Evolutionary conservation across 345 rosid genomes (phyloP), one percentile per base, ranked within the genome.

Genomic region (Syzygium grande): DNA sequence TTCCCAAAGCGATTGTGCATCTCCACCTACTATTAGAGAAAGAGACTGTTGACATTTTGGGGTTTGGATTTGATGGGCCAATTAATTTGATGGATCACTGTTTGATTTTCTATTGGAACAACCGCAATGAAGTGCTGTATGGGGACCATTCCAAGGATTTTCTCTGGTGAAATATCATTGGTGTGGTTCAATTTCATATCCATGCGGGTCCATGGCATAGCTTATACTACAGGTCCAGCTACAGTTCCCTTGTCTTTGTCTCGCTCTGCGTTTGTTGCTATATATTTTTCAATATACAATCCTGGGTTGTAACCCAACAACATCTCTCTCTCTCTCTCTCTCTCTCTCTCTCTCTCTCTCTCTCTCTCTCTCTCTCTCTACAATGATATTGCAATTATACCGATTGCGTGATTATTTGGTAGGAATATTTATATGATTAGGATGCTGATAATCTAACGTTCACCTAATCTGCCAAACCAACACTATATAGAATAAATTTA

Each of bases 391-490:
- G 86, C 86, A 51, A 84, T 51, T 73, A 73, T 38, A 73, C 80
- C 38, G 80, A 73, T 34, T 73, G 19, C 80, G 80, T 73, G 46
- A 73, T 41, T 73, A 73, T 73, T 73, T 73, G 80, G 49, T 19
- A 34, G 49, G 49, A 73, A 73, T 34, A 73, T 34, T 9, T 21
- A 52, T 52, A 27, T 52, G 41, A 34, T 46, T 29, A 19, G 43
- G 25, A 52, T 84, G 15, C 34, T 27, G 58, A 52, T 84, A 30
- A 84, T 51, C 21, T 27, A 41, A 38, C 58, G 58, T 84, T 59
- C 86, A 84, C 86, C 86, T 84, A 84, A 84, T 84, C 86, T 29
- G 10, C 30, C 86, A 84, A 84, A 84, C 61, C 46, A 52, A 84
- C 55, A 52, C 55, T 17, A 16, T 84, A 51, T 4, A 11, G 27